phyloP scores from a whole-genome alignment of 169 alveolate species.

The Plasmodium adleri region DNA sequence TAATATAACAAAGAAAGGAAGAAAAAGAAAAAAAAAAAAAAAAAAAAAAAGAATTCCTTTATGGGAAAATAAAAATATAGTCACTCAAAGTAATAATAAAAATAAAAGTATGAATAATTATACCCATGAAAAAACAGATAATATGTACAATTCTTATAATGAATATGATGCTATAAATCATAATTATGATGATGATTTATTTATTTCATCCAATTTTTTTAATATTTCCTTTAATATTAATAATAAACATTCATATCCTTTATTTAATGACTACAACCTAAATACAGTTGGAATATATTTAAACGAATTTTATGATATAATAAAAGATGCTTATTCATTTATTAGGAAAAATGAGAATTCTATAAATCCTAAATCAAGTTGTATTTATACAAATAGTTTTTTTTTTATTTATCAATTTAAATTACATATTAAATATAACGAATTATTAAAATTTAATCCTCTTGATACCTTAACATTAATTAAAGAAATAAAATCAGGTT shows the following conservation, averaged over 20 bases:
- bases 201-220: slow-evolving; percentile 6
- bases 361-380: neutral
- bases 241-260: no score
- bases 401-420: slow-evolving; percentile 46
- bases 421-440: slow-evolving; percentile 16
- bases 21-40: no score
- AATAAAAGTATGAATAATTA: no score
- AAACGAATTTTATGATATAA: slow-evolving; percentile 23
- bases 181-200: neutral
- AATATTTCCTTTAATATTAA: slow-evolving; percentile 7
- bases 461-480: slow-evolving; percentile 13
- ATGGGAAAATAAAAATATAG: no score
- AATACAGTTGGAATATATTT: slow-evolving; percentile 44
- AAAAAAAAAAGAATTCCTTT: no score
- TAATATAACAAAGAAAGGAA: no score
- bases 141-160: no score
- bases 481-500: slow-evolving; percentile 25
- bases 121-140: no score
- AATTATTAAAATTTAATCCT: slow-evolving; percentile 22
- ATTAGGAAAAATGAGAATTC: neutral
- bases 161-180: no score
- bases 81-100: no score
- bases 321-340: slow-evolving; percentile 58
- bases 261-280: slow-evolving; percentile 1
- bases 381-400: slow-evolving; percentile 14